Conservation (phyloP, 2,329 filamentous ascomycete species). For the Botrytis medusae region DNA sequence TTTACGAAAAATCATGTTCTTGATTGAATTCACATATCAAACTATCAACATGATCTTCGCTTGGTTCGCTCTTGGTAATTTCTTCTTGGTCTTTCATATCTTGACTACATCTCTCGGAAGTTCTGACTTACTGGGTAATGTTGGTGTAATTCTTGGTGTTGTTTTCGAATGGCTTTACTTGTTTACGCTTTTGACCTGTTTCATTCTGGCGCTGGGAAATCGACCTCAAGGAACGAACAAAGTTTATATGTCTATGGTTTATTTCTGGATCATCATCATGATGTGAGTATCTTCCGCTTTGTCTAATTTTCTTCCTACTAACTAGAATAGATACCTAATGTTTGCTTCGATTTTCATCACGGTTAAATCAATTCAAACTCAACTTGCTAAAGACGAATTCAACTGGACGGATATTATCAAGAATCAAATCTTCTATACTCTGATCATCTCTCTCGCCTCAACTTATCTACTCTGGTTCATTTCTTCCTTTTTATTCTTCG, state of each 20-base stretch:
- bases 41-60: conserved; percentile 93
- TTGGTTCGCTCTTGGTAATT: conserved; percentile 97
- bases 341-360: conserved; percentile 96
- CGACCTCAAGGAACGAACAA: conserved; percentile 90
- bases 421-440: conserved; percentile 90
- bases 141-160: conserved; percentile 78
- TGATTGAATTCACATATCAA: conserved; percentile 95
- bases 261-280: conserved; percentile 97
- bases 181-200: conserved; percentile 87
- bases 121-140: conserved; percentile 66
- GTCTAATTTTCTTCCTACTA: conserved; percentile 22
- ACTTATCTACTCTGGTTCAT: conserved; percentile 93
- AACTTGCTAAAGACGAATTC: conserved; percentile 65
- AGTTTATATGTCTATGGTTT: conserved; percentile 96
- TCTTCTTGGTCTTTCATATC: conserved; percentile 98
- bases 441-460: conserved; percentile 85
- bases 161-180: conserved; percentile 97
- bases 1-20: conserved; percentile 82
- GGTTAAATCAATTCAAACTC: conserved; percentile 75
- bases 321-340: conserved; percentile 68
- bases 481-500: conserved; percentile 94
- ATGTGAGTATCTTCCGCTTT: conserved; percentile 53
- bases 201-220: conserved; percentile 92
- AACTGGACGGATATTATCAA: conserved; percentile 65
- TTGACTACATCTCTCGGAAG: conserved; percentile 84